Percentiles rank a stretch among this genome's conserved stretches.
Conservation (phyloP, 2,329 filamentous ascomycete genomes). For the Sporothrix luriei region DNA sequence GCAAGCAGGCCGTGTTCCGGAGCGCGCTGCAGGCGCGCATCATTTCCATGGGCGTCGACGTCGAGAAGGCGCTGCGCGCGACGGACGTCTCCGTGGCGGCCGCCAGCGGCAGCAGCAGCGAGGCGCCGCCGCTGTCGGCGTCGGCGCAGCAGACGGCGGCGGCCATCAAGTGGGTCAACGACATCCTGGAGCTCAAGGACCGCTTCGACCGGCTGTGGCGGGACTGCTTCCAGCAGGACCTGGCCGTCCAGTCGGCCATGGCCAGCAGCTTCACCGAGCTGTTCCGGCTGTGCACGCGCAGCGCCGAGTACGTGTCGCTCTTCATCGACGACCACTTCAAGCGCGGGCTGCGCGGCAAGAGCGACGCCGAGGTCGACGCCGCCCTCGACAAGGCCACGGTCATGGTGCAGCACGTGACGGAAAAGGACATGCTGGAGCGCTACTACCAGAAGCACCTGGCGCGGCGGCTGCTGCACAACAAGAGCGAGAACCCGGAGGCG, state of each 20-base stretch:
- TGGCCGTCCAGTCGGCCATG: constrained; percentile 76
- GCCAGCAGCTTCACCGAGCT: constrained; percentile 89
- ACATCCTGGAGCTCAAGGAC: constrained; percentile 80
- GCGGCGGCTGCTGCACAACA: constrained; percentile 81
- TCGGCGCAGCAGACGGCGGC: constrained; percentile 80
- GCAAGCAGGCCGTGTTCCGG: constrained; percentile 69
- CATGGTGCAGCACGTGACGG: constrained; percentile 81
- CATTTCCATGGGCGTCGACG: constrained; percentile 76
- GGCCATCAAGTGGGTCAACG: constrained; percentile 93
- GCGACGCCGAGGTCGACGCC: constrained; percentile 79
- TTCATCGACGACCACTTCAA: constrained; percentile 98
- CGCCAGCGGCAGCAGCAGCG: constrained; percentile 35
- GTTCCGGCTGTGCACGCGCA: constrained; percentile 84
- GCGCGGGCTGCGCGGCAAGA: constrained; percentile 89
- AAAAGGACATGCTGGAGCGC: constrained; percentile 92
- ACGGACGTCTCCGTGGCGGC: constrained; percentile 53
- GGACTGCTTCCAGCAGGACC: constrained; percentile 72
- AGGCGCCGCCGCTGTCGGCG: constrained; percentile 50
- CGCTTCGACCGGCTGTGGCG: constrained; percentile 84
- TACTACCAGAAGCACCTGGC: constrained; percentile 99
- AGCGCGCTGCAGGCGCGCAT: constrained; percentile 73
- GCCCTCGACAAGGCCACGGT: constrained; percentile 88
- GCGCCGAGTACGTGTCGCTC: constrained; percentile 89
- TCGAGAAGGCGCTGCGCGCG: constrained; percentile 69
- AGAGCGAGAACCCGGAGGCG: constrained; percentile 85